Base-by-base conservation (phyloP, 2,329 filamentous ascomycete species). In the Aureobasidium sp. region DNA sequence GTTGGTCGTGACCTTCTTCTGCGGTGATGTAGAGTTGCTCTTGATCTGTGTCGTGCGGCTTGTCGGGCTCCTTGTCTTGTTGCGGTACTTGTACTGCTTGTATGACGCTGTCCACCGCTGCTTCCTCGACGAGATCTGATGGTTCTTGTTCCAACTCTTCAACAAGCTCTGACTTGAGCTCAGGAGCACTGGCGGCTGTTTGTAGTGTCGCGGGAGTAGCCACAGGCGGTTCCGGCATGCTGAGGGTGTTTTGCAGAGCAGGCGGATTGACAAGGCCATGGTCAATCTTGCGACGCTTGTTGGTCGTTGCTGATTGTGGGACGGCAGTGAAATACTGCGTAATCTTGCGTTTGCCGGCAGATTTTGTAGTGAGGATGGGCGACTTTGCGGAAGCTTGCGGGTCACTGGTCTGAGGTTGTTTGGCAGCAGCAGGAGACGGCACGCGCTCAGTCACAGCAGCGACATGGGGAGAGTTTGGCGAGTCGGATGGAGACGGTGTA, bases 201-300 rank as follows among this genome's bases (percentile, higher is more conserved):
- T 31, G 31, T 2, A 58, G 3, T 39, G 31, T 29, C 4, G n/a
- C 29, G 12, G 54, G 42, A 19, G 12, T 7, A 24, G 27, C 5
- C n/a, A 31, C 40, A 37, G 54, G n/a, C 14, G n/a, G 42, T n/a
- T 58, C 42, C 5, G 42, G 42, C 7, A 33, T 39, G 39, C 52
- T 56, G 11, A 14, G 7, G 9, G 39, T 29, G 27, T 44, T 44
- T 22, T 56, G 52, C 5, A 56, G 52, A 31, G 52, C 11, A 7
- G 52, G 52, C 2, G 27, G 52, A 42, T 54, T 22, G 15, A 40
- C 7, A 40, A 29, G 22, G 9, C 15, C 24, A 5, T 37, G 1
- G 14, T 57, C 53, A 11, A 58, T n/a, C 42, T 58, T 58, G 54
- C 54, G 54, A 27, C 54, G 54, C 19, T 58, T 58, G 54, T 58